Evolutionary conservation across 345 rosid species (phyloP).

Genomic region (Citrus medica): DNA sequence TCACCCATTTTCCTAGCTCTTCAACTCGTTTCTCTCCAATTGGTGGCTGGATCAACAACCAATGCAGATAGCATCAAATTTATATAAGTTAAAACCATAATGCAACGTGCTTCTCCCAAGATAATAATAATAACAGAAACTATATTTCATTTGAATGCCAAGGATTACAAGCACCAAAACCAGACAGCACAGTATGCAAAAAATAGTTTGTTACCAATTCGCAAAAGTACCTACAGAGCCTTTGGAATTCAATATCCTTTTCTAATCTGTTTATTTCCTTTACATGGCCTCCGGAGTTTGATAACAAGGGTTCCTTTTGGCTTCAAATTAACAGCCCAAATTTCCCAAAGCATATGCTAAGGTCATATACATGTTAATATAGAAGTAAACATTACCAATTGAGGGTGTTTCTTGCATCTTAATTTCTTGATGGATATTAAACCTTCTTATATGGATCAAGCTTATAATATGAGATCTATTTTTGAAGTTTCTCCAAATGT

Average conservation of each 20-base stretch:
- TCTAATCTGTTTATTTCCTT: neutral
- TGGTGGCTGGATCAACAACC: slow-evolving; percentile 61
- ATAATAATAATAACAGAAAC: neutral
- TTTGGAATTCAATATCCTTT: neutral
- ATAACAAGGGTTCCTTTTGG: neutral
- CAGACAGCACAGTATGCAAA: neutral
- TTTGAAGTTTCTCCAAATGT: too few relatives aligned
- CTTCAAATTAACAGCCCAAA: neutral
- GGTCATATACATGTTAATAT: neutral
- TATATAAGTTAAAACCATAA: neutral
- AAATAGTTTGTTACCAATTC: neutral
- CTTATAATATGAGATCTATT: too few relatives aligned
- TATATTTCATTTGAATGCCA: neutral
- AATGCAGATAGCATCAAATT: neutral
- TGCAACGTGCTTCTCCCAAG: neutral
- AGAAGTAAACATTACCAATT: too few relatives aligned
- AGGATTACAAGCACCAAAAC: neutral
- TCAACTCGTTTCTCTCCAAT: slow-evolving; percentile 68
- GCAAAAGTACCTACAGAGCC: neutral
- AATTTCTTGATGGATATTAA: too few relatives aligned
- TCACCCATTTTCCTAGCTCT: slow-evolving; percentile 83
- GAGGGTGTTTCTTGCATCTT: too few relatives aligned
- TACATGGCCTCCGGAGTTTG: neutral
- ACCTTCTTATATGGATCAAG: too few relatives aligned
- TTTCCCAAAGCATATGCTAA: neutral